Evolutionary conservation across 2,329 filamentous ascomycete genomes (phyloP).

Genomic region (Colletotrichum sublineola): DNA sequence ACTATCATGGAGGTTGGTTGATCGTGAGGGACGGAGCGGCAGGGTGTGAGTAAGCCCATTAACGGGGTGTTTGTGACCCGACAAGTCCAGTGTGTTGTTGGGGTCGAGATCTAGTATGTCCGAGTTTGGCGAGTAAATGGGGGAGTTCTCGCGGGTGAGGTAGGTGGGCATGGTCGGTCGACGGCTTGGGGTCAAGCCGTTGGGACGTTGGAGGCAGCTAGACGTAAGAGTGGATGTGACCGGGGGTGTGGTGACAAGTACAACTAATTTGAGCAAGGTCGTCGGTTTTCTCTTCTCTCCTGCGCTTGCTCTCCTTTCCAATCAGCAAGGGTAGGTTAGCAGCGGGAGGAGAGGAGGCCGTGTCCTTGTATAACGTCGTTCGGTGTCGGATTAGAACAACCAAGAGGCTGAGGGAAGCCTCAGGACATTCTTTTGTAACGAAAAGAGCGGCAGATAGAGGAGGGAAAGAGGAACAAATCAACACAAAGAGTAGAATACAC

Average conservation of each 20-base stretch:
- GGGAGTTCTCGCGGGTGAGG: slow-evolving; percentile 61
- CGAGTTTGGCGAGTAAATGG: slow-evolving; percentile 57
- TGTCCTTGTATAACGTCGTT: slow-evolving; percentile 11
- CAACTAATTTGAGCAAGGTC: slow-evolving; percentile 30
- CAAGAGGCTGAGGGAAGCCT: slow-evolving; percentile 27
- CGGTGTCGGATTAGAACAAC: background rate
- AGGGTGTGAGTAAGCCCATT: slow-evolving; percentile 50
- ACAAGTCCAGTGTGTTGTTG: slow-evolving; percentile 54
- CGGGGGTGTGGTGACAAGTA: slow-evolving; percentile 8
- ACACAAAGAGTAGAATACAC: slow-evolving; percentile 17
- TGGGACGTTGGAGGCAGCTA: slow-evolving; percentile 17
- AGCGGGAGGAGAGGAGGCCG: background rate
- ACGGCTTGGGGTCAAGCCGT: slow-evolving; percentile 34
- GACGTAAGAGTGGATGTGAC: slow-evolving; percentile 27
- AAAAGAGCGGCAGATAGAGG: background rate
- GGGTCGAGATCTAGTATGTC: slow-evolving; percentile 61
- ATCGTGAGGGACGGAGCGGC: slow-evolving; percentile 54
- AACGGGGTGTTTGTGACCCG: slow-evolving; percentile 49
- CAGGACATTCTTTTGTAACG: slow-evolving; percentile 34
- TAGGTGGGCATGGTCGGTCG: slow-evolving; percentile 65
- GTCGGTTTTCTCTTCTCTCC: slow-evolving; percentile 6
- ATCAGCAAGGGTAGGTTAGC: background rate
- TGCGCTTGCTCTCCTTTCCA: background rate
- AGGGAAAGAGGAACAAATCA: slow-evolving; percentile 1
- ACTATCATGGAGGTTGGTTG: slow-evolving; percentile 64